Evolutionary conservation across 1,284 basidiomycete genomes (phyloP).

Genomic region (Malassezia restricta): DNA sequence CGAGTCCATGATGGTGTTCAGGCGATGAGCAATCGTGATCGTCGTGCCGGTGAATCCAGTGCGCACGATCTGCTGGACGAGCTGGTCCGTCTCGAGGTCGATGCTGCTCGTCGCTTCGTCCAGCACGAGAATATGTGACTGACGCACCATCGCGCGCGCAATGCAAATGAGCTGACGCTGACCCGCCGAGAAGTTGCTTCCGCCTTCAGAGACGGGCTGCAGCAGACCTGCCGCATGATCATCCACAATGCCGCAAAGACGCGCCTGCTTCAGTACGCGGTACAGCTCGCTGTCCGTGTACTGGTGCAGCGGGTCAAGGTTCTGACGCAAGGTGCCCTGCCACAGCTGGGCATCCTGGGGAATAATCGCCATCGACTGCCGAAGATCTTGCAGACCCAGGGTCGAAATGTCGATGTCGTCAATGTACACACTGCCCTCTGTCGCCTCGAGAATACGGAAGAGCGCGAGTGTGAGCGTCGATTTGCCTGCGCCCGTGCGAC

Average conservation of each 20-base stretch:
- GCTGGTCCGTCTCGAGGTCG: conserved; percentile 76
- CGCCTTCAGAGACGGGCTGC: conserved; percentile 65
- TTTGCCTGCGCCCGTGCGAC: conserved; percentile 86
- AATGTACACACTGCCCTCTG: conserved; percentile 64
- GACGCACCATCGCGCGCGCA: conserved; percentile 40
- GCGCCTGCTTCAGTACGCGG: conserved; percentile 62
- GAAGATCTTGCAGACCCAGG: conserved; percentile 65
- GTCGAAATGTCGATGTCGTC: conserved; percentile 72
- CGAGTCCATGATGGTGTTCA: conserved; percentile 81
- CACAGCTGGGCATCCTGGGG: conserved; percentile 66
- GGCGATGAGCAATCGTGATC: conserved; percentile 55
- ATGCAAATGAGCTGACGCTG: conserved; percentile 54
- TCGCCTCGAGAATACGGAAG: conserved; percentile 55
- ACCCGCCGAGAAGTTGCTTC: conserved; percentile 65
- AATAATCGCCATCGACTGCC: conserved; percentile 62
- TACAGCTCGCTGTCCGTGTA: conserved; percentile 65
- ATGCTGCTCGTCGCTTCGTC: conserved; percentile 63
- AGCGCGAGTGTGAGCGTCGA: conserved; percentile 57
- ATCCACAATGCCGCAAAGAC: conserved; percentile 61
- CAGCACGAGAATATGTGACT: conserved; percentile 70
- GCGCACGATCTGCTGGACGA: conserved; percentile 68
- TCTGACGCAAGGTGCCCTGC: conserved; percentile 71
- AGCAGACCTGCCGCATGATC: conserved; percentile 62
- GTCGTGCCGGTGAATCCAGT: conserved; percentile 48
- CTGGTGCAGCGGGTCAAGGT: conserved; percentile 64